phyloP scores from a whole-genome alignment of 2,329 filamentous ascomycete genomes.

The Botrytis byssoidea region DNA sequence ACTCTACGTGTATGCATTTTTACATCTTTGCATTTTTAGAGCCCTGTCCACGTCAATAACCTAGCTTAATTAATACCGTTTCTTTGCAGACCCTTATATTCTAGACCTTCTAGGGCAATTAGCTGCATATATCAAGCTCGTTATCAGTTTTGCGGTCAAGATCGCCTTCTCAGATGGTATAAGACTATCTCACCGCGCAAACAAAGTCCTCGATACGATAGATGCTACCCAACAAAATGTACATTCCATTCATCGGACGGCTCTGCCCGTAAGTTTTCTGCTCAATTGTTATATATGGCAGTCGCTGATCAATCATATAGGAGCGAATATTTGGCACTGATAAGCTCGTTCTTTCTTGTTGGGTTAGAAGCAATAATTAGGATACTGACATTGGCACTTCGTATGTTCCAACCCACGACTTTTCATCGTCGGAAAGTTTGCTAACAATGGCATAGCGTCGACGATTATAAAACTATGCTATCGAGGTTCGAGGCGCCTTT shows the following conservation, averaged over 20 bases:
- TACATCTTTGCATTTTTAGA: neutral
- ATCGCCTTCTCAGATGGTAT: neutral
- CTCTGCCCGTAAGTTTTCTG: slow-evolving; percentile 41
- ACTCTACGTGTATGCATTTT: neutral
- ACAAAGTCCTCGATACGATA: slow-evolving; percentile 8
- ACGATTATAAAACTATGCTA: slow-evolving; percentile 83
- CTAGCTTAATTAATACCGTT: neutral
- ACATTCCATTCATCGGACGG: slow-evolving; percentile 45
- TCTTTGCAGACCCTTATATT: neutral
- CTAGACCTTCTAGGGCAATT: slow-evolving; percentile 5
- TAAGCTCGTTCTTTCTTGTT: slow-evolving; percentile 80
- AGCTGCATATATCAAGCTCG: slow-evolving; percentile 1
- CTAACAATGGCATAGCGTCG: slow-evolving; percentile 52
- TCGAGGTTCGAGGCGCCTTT: slow-evolving; percentile 74
- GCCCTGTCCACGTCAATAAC: slow-evolving; percentile 18
- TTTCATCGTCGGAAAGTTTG: neutral
- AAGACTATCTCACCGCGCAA: slow-evolving; percentile 17
- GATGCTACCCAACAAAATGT: slow-evolving; percentile 31
- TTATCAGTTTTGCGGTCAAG: slow-evolving; percentile 12
- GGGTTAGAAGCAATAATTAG: slow-evolving; percentile 79
- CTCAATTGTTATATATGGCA: neutral
- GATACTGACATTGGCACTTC: slow-evolving; percentile 82
- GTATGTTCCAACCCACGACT: slow-evolving; percentile 49
- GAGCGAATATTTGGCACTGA: slow-evolving; percentile 82
- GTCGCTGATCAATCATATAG: slow-evolving; percentile 44